A percentile compares a stretch with the other conserved stretches of the same genome.
phyloP scores from a whole-genome alignment of 768 basidiomycete species.

The Lactarius deliciosus region DNA sequence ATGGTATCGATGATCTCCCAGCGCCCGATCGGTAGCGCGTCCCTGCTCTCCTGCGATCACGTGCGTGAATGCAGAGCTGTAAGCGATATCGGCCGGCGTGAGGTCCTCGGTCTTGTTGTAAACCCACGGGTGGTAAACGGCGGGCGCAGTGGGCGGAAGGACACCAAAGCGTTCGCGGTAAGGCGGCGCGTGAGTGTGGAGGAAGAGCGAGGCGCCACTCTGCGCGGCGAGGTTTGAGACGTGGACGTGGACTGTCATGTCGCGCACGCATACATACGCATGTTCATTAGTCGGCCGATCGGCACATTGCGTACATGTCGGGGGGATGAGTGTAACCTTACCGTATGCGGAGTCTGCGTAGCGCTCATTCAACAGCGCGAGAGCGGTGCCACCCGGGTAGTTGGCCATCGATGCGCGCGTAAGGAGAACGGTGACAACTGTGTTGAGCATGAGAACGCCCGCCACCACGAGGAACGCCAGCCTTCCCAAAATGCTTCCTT shows the following conservation, averaged over 20 bases:
- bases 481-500: constrained; percentile 46
- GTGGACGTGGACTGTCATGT: constrained; percentile 58
- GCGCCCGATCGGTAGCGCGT: constrained; percentile 30
- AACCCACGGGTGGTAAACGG: constrained; percentile 44
- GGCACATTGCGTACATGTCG: not conserved
- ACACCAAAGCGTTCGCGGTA: constrained; percentile 35
- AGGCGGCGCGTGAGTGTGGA: constrained; percentile 64
- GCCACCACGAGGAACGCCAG: constrained; percentile 47
- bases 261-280: no score
- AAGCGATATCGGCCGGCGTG: constrained; percentile 42
- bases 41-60: constrained; percentile 53
- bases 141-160: constrained; percentile 24
- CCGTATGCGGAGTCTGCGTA: constrained; percentile 40
- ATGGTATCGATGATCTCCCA: constrained; percentile 51
- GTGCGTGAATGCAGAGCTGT: constrained; percentile 52
- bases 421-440: constrained; percentile 50
- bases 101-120: constrained; percentile 85
- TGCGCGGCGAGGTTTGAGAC: constrained; percentile 85
- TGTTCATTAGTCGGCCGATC: constrained; percentile 22
- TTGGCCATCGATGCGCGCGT: constrained; percentile 65
- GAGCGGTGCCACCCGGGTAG: constrained; percentile 86
- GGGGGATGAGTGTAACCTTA: constrained; percentile 26
- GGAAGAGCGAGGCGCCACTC: constrained; percentile 88
- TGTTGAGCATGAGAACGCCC: constrained; percentile 54
- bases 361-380: constrained; percentile 57